Percentiles rank a stretch among this genome's conserved stretches.
Evolutionary conservation across 2,329 filamentous ascomycete species (phyloP).

Genomic region (Aspergillus tubingensis): DNA sequence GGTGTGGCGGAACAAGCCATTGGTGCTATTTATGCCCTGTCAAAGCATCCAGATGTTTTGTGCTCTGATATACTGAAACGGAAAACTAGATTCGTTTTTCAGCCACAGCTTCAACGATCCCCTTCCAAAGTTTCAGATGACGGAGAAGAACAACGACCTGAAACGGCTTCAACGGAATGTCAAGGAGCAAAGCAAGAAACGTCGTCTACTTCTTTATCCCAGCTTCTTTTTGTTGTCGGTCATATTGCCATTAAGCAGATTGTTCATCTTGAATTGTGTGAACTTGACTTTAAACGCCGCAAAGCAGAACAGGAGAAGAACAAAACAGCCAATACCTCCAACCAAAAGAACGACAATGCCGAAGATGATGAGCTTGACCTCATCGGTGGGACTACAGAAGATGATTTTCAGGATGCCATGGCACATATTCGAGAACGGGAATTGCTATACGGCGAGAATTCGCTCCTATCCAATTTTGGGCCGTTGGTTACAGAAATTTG

Average conservation of each 20-base stretch:
- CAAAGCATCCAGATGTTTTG: conserved; percentile 89
- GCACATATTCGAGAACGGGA: conserved; percentile 81
- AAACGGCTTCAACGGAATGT: conserved; percentile 36
- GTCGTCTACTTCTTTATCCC: conserved; percentile 73
- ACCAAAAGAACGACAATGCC: conserved; percentile 55
- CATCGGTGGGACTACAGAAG: conserved; percentile 93
- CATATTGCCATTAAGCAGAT: conserved; percentile 99
- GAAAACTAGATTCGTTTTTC: conserved; percentile 82
- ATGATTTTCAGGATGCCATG: conserved; percentile 88
- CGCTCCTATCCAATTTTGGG: conserved; percentile 85
- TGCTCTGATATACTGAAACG: conserved; percentile 87
- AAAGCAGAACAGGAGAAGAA: conserved; percentile 62
- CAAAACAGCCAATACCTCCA: conserved; percentile 46
- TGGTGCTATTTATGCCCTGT: conserved; percentile 88
- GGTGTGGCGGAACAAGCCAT: conserved; percentile 96
- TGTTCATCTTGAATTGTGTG: conserved; percentile 94
- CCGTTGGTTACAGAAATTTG: conserved; percentile 92
- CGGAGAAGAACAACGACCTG: conserved; percentile 37
- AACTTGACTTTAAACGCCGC: conserved; percentile 94
- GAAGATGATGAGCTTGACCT: conserved; percentile 90
- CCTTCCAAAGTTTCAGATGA: conserved; percentile 30
- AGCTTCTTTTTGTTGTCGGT: conserved; percentile 90
- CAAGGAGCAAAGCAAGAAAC: conserved; percentile 61
- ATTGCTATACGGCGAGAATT: conserved; percentile 77
- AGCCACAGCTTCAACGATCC: conserved; percentile 40